Percentiles rank a stretch among this genome's conserved stretches.
Conservation (phyloP, 495 filamentous ascomycete species). For the Tuber brumale region DNA sequence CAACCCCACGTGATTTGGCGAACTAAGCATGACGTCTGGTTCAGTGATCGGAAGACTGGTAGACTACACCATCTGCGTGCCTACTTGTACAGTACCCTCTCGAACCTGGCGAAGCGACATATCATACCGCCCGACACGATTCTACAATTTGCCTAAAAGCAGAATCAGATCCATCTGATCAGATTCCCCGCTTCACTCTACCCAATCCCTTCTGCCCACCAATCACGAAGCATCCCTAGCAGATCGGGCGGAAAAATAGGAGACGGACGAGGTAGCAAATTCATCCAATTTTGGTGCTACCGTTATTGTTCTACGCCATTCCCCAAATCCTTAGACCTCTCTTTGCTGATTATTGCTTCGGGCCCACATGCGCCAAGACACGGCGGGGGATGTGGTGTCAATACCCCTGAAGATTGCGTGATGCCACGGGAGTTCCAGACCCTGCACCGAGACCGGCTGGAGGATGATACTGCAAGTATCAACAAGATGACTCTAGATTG, state of each 20-base stretch:
- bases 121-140: neutral
- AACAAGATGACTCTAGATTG: neutral
- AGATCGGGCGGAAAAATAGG: neutral
- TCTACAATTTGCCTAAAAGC: neutral
- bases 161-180: neutral
- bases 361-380: neutral
- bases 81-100: too few species aligned
- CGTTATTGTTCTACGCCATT: neutral
- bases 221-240: neutral
- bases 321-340: neutral
- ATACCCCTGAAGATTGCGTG: neutral
- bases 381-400: neutral
- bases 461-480: neutral
- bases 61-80: too few species aligned
- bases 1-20: too few species aligned
- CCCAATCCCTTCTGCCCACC: neutral
- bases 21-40: too few species aligned
- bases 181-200: neutral
- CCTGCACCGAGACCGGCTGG: neutral
- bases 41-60: too few species aligned
- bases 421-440: neutral
- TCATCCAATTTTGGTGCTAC: neutral
- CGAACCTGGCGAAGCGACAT: too few species aligned
- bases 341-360: neutral
- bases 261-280: neutral